A percentile compares a stretch with the other conserved stretches of the same genome.
These are phyloP conservation scores for Cyberlindnera mississippiensis DNA, from an alignment of 805 yeast species.

Conservation along the genomic window DNA sequence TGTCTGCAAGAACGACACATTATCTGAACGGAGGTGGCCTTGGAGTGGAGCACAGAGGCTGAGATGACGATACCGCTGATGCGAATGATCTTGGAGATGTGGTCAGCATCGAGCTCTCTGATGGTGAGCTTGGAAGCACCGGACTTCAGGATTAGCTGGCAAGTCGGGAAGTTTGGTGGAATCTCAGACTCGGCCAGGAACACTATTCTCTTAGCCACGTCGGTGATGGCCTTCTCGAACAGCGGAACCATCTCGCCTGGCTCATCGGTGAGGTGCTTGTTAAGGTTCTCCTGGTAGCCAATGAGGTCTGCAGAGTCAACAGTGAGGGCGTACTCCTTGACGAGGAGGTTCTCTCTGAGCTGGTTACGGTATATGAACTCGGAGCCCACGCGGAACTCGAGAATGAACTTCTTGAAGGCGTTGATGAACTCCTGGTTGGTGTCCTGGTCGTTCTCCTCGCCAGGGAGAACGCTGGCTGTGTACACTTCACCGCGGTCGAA, in stretches of 20 bases:
- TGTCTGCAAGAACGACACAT: constrained; percentile 89
- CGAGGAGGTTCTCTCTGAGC: constrained; percentile 78
- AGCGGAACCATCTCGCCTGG: constrained; percentile 86
- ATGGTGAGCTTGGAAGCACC: constrained; percentile 69
- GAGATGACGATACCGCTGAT: constrained; percentile 92
- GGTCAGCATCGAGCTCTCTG: constrained; percentile 80
- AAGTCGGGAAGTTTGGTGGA: constrained; percentile 62
- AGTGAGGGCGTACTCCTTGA: constrained; percentile 64
- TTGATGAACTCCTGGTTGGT: constrained; percentile 65
- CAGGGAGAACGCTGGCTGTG: constrained; percentile 83
- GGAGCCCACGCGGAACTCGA: constrained; percentile 80
- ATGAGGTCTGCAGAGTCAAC: constrained; percentile 84
- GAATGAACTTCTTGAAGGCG: constrained; percentile 75
- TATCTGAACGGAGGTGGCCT: constrained; percentile 78
- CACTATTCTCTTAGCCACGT: constrained; percentile 69
- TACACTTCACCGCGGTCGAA: constrained; percentile 50
- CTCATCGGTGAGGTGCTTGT: constrained; percentile 77
- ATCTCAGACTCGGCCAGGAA: constrained; percentile 44
- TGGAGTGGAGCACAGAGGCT: constrained; percentile 81
- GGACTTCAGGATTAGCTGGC: constrained; percentile 76
- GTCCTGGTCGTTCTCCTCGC: constrained; percentile 64
- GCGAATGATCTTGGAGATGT: constrained; percentile 84
- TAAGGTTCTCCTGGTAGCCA: constrained; percentile 83
- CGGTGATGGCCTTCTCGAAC: constrained; percentile 79
- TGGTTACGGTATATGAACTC: constrained; percentile 88